Percentiles rank a stretch among this genome's conserved stretches.
Conservation (phyloP, 129 eudicot species). For the Pulicaria dysenterica region DNA sequence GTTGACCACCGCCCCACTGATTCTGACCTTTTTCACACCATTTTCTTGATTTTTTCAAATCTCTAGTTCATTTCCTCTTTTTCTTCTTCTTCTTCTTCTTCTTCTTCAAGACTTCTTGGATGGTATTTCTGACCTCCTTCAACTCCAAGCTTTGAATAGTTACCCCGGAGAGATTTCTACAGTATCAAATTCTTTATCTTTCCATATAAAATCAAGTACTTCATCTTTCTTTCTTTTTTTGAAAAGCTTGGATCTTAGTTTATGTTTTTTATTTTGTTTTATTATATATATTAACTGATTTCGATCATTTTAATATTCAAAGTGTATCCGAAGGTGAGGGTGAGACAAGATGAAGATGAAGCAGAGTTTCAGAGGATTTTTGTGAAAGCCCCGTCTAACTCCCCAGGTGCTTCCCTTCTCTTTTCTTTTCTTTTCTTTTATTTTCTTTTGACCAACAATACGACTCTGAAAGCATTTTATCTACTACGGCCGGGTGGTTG, state of each 20-base stretch:
- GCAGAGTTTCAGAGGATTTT: conserved; percentile 36
- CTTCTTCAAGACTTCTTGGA: not conserved
- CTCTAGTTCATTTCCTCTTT: no score
- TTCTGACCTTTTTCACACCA: conserved; percentile 23
- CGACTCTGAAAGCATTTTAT: not conserved
- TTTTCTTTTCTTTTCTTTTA: not conserved
- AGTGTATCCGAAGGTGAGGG: conserved; percentile 90
- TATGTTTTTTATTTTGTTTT: not conserved
- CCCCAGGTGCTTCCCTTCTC: conserved; percentile 36
- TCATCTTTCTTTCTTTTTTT: conserved; percentile 6
- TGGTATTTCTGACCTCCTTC: not conserved
- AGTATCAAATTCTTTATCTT: not conserved
- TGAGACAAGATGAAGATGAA: conserved; percentile 50
- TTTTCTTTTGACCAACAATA: not conserved
- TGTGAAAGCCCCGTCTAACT: conserved; percentile 36
- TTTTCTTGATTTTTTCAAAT: conserved; percentile 12
- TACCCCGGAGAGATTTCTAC: not conserved
- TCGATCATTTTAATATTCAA: conserved; percentile 25
- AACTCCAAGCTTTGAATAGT: not conserved
- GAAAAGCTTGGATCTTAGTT: not conserved
- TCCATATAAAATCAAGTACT: conserved; percentile 17
- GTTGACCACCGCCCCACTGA: conserved; percentile 27
- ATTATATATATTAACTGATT: not conserved
- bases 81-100: not conserved
- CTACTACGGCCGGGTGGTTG: conserved; percentile 14